phyloP scores from a whole-genome alignment of 257 asterid species.

The Solanum virginianum region DNA sequence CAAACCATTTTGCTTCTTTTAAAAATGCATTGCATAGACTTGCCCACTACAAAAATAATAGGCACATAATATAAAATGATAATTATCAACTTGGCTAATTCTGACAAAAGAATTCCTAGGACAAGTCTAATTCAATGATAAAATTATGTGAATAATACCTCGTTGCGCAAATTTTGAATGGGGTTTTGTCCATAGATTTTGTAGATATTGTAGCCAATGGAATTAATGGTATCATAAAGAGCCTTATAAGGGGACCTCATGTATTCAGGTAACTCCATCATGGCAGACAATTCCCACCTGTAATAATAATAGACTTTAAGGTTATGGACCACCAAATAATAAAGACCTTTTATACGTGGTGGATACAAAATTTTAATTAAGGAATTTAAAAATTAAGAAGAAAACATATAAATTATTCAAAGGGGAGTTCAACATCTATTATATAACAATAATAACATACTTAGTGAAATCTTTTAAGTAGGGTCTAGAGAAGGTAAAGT shows the following conservation, averaged over 20 bases:
- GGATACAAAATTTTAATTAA: too few relatives aligned
- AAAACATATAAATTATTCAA: too few relatives aligned
- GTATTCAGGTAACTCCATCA: slow-evolving; percentile 23
- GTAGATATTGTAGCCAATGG: slow-evolving; percentile 3
- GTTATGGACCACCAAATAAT: background rate
- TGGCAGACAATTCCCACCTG: slow-evolving; percentile 32
- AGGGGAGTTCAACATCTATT: too few relatives aligned
- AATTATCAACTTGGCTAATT: too few relatives aligned
- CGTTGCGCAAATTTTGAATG: background rate
- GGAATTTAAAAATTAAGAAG: too few relatives aligned
- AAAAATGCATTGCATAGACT: slow-evolving; percentile 35
- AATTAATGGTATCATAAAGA: slow-evolving; percentile 31
- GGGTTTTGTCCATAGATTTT: slow-evolving; percentile 27
- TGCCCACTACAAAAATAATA: slow-evolving; percentile 21
- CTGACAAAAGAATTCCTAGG: too few relatives aligned
- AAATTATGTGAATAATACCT: slow-evolving; percentile 1
- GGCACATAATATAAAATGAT: too few relatives aligned
- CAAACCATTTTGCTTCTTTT: slow-evolving; percentile 30
- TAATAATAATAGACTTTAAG: background rate
- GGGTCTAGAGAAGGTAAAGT: too few relatives aligned
- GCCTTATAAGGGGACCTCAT: slow-evolving; percentile 32
- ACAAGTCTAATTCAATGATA: too few relatives aligned
- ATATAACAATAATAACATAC: too few relatives aligned
- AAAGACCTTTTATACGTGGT: too few relatives aligned
- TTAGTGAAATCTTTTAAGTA: too few relatives aligned